Evolutionary conservation across 2,329 filamentous ascomycete species (phyloP), one percentile per base, ranked within the genome.

Genomic region (Erysiphe neolycopersici): DNA sequence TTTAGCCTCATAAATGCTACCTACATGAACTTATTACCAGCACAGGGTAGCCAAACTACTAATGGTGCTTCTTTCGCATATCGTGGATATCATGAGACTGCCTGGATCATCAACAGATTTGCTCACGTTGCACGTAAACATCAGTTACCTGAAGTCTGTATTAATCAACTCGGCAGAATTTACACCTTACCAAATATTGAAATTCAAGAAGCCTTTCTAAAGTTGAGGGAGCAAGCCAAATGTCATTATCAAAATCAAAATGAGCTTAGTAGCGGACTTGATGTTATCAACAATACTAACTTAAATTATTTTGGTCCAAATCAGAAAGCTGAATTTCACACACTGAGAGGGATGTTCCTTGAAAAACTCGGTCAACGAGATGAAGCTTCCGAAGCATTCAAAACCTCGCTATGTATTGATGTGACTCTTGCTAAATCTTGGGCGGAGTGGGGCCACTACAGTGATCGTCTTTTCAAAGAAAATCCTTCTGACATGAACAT

Each of bases 211-310:
- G 89, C 89, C 0, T 99, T 99, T 67, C 64, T 99, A 48, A 99
- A 99, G 63, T 63, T 99, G 43, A 70, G 91, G n/a, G 91, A 99
- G 61, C 89, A 99, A 61, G 89, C 89, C 38, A 94, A 94, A 58
- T 98, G 89, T 52, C 89, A 98, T 58, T 99, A 95, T 59, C 85
- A 95, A 62, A 95, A 95, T 54, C 76, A 79, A 0, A 78, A 81
- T 33, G 89, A 98, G 61, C 71, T 99, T 44, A 87, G 76, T 43
- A 93, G 76, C 56, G 89, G 89, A 1, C 59, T 99, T 50, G 89
- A 99, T 56, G 89, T 99, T 2, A 99, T 99, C 59, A 98, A 98
- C 61, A 99, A 98, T 53, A 99, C 89, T 32, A 98, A 99, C 53
- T 72, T 99, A 45, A 94, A 92, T 59, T 98, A 98, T 64, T 98